Percentiles rank a stretch among this genome's conserved stretches.
These are phyloP conservation scores for Persicaria tinctoria DNA, from an alignment of 148 eudicot species.

Conservation along the genomic window DNA sequence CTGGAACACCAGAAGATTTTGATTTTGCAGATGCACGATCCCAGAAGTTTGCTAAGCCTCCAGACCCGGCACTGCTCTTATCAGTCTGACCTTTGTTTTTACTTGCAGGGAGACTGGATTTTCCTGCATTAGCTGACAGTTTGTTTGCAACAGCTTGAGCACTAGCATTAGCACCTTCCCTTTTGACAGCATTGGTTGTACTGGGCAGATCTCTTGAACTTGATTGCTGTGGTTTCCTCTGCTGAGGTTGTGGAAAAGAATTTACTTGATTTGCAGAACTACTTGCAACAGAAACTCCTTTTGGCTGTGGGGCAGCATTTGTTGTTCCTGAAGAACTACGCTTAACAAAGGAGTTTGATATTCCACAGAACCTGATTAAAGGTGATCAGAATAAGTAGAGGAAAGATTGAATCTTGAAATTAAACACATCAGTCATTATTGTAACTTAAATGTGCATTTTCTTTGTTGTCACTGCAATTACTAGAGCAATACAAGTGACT, in stretches of 20 bases:
- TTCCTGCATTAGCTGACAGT: slow-evolving; percentile 40
- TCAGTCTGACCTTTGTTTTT: slow-evolving; percentile 51
- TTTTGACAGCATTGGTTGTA: slow-evolving; percentile 28
- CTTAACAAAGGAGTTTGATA: slow-evolving; percentile 69
- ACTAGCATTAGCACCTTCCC: slow-evolving; percentile 24
- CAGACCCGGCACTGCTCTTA: slow-evolving; percentile 46
- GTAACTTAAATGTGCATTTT: background rate
- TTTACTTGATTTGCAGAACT: slow-evolving; percentile 24
- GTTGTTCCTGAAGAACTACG: slow-evolving; percentile 44
- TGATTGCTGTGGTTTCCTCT: slow-evolving; percentile 38
- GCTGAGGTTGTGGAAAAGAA: slow-evolving; percentile 37
- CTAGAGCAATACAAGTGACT: background rate
- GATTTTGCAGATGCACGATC: slow-evolving; percentile 76
- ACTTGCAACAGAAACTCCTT: slow-evolving; percentile 26
- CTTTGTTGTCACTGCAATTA: background rate
- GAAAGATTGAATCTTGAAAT: background rate
- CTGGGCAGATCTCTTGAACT: slow-evolving; percentile 36
- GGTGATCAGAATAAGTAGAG: background rate
- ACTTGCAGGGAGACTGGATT: slow-evolving; percentile 30
- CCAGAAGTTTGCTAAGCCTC: slow-evolving; percentile 81
- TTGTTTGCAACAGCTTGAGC: slow-evolving; percentile 27
- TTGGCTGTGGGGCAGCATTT: slow-evolving; percentile 29
- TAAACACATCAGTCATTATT: background rate
- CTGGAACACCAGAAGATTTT: slow-evolving; percentile 28
- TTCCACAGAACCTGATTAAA: slow-evolving; percentile 69